Evolutionary conservation across 805 yeast species (phyloP), one percentile per base, ranked within the genome.

Genomic region (Candida xiaguanensis): DNA sequence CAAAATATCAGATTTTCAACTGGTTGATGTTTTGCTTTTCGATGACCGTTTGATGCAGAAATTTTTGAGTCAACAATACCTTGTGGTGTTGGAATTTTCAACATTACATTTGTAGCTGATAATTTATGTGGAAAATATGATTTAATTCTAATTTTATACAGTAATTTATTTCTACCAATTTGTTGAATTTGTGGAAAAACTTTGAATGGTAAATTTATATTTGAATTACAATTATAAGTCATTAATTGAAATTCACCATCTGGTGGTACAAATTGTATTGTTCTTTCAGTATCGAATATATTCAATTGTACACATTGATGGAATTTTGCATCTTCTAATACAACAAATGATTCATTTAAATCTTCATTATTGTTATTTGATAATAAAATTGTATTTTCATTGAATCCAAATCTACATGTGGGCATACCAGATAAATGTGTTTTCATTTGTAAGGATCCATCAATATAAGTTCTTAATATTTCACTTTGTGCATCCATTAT

Each of bases 181-280:
- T 51, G 70, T 32, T 52, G 69, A 2, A 81, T 70, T 22, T 69
- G 66, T 2, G 91, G 84, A 4, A 72, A 63, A 12, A 88, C 72
- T 36, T 69, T 67, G 59, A 88, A 85, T 3, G 97, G 97, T 22
- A 85, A 55, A 36, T 75, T 77, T 43, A 85, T 63, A 46, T 79
- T 77, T 51, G 52, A 65, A 12, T 51, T 43, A 29, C 67, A 55
- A 34, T 60, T 65, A 60, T 88, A 89, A 25, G 77, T 70, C 90
- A 89, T 81, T 43, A 89, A 72, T 58, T 87, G 91, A 55, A 87
- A 85, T 37, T 79, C 77, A 0, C 95, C 95, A 61, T 88, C 95
- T 1, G 96, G 96, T 2, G 96, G 96, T 9, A 80, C 68, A 47
- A 89, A 88, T 33, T 74, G 77, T 42, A 89, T 82, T 17, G 76